A percentile compares a stretch with the other conserved stretches of the same genome.
Evolutionary conservation across 768 basidiomycete genomes (phyloP).

Genomic region (Phaeotremella skinneri): DNA sequence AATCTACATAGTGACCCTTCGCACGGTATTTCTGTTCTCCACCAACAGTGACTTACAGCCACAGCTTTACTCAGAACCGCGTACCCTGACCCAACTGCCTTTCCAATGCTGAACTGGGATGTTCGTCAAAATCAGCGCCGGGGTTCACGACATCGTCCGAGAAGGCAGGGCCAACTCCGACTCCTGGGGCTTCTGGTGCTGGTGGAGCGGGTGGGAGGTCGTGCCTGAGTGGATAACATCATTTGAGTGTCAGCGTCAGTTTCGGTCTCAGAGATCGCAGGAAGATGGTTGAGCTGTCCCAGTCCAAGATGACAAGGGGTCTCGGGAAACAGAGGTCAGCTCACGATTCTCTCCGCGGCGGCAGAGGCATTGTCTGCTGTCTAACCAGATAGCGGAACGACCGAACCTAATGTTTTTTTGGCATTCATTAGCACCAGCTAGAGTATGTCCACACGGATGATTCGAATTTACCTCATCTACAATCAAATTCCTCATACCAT

Average conservation of each 20-base stretch:
- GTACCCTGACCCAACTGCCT: constrained; percentile 35
- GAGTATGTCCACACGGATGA: too few species aligned
- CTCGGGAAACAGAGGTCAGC: background rate
- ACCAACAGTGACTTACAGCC: background rate
- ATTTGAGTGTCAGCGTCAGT: constrained; percentile 2
- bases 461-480: constrained; percentile 72
- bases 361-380: constrained; percentile 67
- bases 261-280: background rate
- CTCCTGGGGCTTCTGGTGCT: constrained; percentile 31
- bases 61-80: background rate
- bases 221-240: constrained; percentile 15
- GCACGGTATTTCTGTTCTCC: background rate
- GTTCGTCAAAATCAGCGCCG: constrained; percentile 42
- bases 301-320: background rate
- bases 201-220: constrained; percentile 41
- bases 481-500: constrained; percentile 95
- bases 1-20: too few species aligned
- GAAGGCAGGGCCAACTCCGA: constrained; percentile 43
- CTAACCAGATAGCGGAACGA: constrained; percentile 86
- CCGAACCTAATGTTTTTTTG: constrained; percentile 11
- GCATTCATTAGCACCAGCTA: background rate
- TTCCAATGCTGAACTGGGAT: constrained; percentile 48
- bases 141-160: constrained; percentile 32
- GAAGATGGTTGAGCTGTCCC: background rate
- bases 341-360: constrained; percentile 39